Evolutionary conservation across 768 basidiomycete species (phyloP).

Genomic region (Xanthoconium purpureum): DNA sequence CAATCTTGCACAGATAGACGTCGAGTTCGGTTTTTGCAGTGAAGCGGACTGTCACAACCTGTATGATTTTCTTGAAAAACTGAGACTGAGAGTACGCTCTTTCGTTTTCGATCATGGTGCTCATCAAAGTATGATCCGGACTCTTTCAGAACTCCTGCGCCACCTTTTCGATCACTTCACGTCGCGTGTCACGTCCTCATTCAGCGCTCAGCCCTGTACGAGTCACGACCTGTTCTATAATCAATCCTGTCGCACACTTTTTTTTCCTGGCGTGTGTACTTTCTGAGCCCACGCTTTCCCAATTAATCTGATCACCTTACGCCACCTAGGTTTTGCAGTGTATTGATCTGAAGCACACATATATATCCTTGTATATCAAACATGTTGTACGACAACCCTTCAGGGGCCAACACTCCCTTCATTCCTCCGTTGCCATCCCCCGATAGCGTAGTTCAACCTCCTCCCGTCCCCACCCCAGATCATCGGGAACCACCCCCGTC

Average conservation of each 20-base stretch:
- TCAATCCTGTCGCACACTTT: conserved; percentile 2
- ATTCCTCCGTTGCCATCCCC: conserved; percentile 39
- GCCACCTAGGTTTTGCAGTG: conserved; percentile 23
- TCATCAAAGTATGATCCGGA: not conserved
- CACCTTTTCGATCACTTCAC: not conserved
- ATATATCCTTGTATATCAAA: conserved; percentile 21
- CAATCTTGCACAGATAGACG: not conserved
- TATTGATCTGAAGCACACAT: conserved; percentile 17
- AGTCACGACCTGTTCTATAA: conserved; percentile 15
- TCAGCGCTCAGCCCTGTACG: conserved; percentile 8
- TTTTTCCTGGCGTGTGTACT: conserved; percentile 14
- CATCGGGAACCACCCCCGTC: conserved; percentile 27
- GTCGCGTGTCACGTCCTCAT: conserved; percentile 4
- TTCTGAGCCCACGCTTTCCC: not conserved
- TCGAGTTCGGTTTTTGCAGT: not conserved
- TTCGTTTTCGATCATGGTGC: not conserved
- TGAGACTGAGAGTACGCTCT: conserved; percentile 3
- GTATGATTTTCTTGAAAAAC: not conserved
- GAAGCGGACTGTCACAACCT: conserved; percentile 3
- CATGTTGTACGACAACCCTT: conserved; percentile 32
- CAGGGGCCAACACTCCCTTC: conserved; percentile 36
- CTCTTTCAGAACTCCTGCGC: conserved; percentile 7
- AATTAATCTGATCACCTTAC: conserved; percentile 6
- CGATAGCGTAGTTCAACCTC: conserved; percentile 33
- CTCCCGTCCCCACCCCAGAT: conserved; percentile 32